A percentile compares a stretch with the other conserved stretches of the same genome.
Conservation (phyloP, 2,329 filamentous ascomycete genomes). For the Trichoderma koningiopsis region DNA sequence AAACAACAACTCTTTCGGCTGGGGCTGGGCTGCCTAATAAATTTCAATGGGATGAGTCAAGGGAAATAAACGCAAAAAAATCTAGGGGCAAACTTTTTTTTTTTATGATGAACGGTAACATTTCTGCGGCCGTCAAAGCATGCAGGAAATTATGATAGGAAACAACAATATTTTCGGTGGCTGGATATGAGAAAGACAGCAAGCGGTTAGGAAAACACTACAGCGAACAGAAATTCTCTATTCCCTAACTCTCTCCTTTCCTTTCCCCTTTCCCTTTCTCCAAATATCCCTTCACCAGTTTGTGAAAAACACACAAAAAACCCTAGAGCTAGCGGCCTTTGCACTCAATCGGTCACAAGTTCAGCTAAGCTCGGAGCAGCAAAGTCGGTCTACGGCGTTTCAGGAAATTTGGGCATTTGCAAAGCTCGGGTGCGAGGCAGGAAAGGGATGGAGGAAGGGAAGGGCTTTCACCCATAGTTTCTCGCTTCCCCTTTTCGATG, state of each 20-base stretch:
- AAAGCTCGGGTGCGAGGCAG: conserved; percentile 16
- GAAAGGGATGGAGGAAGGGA: background rate
- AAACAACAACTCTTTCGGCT: background rate
- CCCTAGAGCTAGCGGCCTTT: background rate
- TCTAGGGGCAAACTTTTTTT: background rate
- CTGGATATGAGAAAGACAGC: conserved; percentile 24
- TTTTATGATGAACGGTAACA: conserved; percentile 5
- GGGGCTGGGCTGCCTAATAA: conserved; percentile 11
- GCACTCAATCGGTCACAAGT: background rate
- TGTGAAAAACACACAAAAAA: background rate
- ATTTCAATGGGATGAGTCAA: conserved; percentile 1
- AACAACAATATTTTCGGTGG: conserved; percentile 15
- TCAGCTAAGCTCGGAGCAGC: conserved; percentile 15
- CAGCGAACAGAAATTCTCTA: conserved; percentile 14
- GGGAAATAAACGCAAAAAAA: background rate
- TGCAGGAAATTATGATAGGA: conserved; percentile 17
- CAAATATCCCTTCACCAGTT: conserved; percentile 6
- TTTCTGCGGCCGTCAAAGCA: conserved; percentile 1
- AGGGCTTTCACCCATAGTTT: conserved; percentile 9
- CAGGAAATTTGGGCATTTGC: conserved; percentile 23
- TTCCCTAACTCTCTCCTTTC: conserved; percentile 2
- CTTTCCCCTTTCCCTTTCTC: background rate
- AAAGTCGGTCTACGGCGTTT: conserved; percentile 24
- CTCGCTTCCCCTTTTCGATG: conserved; percentile 13
- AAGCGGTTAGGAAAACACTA: conserved; percentile 24